phyloP scores from a whole-genome alignment of 2,329 filamentous ascomycete genomes.

The Botrytis tulipae region DNA sequence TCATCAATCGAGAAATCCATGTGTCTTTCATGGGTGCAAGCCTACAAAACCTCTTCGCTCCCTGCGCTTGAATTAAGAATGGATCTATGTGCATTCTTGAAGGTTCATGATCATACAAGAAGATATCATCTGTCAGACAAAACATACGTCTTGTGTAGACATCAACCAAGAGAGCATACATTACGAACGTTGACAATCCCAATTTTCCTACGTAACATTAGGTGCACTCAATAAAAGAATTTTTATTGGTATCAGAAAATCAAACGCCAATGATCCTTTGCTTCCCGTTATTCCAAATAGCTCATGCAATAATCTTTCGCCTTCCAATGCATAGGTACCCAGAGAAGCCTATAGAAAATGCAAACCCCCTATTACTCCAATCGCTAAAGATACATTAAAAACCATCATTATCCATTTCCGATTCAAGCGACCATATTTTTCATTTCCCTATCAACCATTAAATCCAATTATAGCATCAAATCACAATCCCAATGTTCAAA shows the following conservation, averaged over 20 bases:
- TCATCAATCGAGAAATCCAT: not conserved
- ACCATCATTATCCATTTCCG: constrained; percentile 1
- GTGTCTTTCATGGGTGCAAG: not conserved
- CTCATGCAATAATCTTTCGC: not conserved
- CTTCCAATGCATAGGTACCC: not conserved
- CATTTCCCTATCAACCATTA: not conserved
- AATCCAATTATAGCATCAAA: not conserved
- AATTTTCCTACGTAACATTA: not conserved
- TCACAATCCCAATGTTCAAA: not conserved
- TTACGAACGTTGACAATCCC: not conserved
- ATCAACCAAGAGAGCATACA: not conserved
- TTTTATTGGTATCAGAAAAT: not conserved
- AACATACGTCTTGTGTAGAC: not conserved
- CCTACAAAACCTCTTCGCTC: not conserved
- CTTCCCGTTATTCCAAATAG: not conserved
- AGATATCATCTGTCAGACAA: not conserved
- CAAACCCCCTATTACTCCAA: not conserved
- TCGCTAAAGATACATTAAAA: not conserved
- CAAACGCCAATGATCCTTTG: not conserved
- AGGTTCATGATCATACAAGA: not conserved
- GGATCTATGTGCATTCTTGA: not conserved
- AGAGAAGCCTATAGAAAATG: not conserved
- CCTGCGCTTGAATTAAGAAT: not conserved
- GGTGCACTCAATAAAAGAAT: not conserved
- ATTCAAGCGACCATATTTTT: not conserved